Conservation (phyloP, 345 rosid genomes). For the Eucalyptus decipiens region DNA sequence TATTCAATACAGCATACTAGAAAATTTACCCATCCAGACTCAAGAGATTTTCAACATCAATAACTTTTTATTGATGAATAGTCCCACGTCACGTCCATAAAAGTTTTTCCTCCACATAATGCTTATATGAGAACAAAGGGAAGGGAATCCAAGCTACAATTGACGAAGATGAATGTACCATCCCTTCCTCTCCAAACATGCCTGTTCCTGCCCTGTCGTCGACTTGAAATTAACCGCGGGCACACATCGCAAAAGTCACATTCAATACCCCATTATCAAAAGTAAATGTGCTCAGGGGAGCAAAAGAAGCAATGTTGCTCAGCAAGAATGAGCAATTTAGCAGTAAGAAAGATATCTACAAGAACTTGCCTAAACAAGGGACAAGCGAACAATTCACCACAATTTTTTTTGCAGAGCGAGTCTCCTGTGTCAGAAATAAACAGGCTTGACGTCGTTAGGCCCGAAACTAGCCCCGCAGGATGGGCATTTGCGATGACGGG, state of each 20-base stretch:
- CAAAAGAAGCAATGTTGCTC: neutral
- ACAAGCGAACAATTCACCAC: neutral
- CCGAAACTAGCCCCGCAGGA: constrained; percentile 79
- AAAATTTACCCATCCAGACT: neutral
- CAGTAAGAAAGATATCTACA: neutral
- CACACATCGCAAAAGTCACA: neutral
- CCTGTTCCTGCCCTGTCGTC: too few species aligned
- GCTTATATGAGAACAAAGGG: neutral
- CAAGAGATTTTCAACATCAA: neutral
- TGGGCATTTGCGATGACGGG: constrained; percentile 87
- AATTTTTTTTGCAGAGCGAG: neutral
- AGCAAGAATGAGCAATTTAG: neutral
- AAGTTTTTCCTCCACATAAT: neutral
- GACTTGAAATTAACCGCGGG: neutral
- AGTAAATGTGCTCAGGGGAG: neutral
- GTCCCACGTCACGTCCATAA: neutral
- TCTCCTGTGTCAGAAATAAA: constrained; percentile 50
- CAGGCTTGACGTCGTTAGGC: constrained; percentile 84
- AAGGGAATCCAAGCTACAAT: neutral
- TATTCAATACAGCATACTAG: neutral
- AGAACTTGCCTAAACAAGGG: neutral
- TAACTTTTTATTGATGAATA: neutral
- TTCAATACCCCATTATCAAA: neutral
- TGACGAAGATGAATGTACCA: neutral
- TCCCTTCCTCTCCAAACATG: too few species aligned